Evolutionary conservation across 2,329 filamentous ascomycete genomes (phyloP), one percentile per base, ranked within the genome.

Genomic region (Aspergillus novofumigatus): DNA sequence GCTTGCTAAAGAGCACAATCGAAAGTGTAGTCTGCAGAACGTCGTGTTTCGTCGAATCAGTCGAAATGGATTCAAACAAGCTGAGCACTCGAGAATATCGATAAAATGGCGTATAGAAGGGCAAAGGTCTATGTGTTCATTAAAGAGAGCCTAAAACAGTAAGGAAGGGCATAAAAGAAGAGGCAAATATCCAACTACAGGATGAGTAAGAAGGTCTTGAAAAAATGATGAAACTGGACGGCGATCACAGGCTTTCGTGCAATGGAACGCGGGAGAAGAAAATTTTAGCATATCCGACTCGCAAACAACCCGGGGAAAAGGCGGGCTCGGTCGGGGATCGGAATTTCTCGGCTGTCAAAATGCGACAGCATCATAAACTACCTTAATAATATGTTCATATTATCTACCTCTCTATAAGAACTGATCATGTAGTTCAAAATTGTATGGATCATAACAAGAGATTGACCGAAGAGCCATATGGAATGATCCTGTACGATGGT

Each of bases 281-380:
- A 62, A 54, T 64, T 59, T 56, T 55, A 56, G 54, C 49, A 51
- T 51, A 25, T 28, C 20, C 10, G 42, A 48, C n/a, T 45, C 41
- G 51, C 38, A 42, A 38, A 41, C 42, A 51, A 50, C 20, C 44
- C 53, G 49, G 32, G 53, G 53, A 58, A 55, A 61, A 54, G 38
- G 44, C 26, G 11, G 35, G 41, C 38, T 45, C 54, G 55, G 59
- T 58, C 61, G 59, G 60, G 62, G 59, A 44, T 66, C 67, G 66
- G 67, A 57, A 58, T 59, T 63, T 65, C 50, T 61, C 66, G 64
- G 66, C 62, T 57, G 41, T 10, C 21, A 47, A 14, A 11, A 21
- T 25, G 44, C 20, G 20, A 11, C 10, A 26, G 23, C 32, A 35
- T 14, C 32, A 17, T 35, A 35, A 29, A 29, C 28, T 29, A 29